Conservation (phyloP, 176 grass and related monocot genomes). For the Rhynchospora tenuis region DNA sequence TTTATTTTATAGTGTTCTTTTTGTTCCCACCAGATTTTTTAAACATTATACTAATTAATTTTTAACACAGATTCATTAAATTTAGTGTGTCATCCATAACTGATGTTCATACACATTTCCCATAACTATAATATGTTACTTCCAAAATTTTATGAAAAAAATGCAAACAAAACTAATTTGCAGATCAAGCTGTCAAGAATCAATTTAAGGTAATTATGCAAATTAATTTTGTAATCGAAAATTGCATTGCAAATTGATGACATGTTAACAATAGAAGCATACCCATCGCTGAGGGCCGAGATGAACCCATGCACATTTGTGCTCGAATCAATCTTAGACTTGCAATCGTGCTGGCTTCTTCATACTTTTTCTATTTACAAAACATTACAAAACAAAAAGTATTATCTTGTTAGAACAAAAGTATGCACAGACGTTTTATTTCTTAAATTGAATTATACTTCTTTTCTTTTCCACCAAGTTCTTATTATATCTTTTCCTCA, state of each 20-base stretch:
- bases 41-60: too few relatives aligned
- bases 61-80: too few relatives aligned
- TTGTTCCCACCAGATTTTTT: too few relatives aligned
- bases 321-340: slow-evolving; percentile 68
- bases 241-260: background rate
- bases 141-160: too few relatives aligned
- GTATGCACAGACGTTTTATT: background rate
- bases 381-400: background rate
- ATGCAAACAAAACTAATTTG: too few relatives aligned
- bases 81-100: too few relatives aligned
- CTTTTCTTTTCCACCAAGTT: background rate
- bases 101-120: too few relatives aligned
- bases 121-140: too few relatives aligned
- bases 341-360: slow-evolving; percentile 77
- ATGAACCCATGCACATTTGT: slow-evolving; percentile 59
- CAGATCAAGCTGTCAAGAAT: too few relatives aligned
- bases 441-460: slow-evolving; percentile 4
- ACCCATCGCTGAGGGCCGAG: slow-evolving; percentile 42
- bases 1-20: too few relatives aligned
- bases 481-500: background rate
- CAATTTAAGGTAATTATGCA: background rate
- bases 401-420: background rate
- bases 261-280: background rate
- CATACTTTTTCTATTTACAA: slow-evolving; percentile 51
- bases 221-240: slow-evolving; percentile 2